Evolutionary conservation across 805 yeast species (phyloP), one percentile per base, ranked within the genome.

Genomic region (Brettanomyces sp.): DNA sequence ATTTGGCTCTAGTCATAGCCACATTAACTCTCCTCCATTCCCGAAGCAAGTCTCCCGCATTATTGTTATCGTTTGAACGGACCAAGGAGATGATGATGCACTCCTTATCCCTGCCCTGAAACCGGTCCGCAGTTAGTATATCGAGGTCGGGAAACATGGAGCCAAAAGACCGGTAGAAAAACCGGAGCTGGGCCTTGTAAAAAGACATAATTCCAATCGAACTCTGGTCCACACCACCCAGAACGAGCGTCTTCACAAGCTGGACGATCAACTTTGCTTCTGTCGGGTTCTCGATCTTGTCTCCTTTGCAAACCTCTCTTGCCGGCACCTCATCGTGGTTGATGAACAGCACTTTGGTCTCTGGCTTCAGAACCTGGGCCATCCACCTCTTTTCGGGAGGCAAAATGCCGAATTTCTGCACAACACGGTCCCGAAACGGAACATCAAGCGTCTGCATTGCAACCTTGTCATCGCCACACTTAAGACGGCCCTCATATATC

Each of bases 21-120:
- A 93, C 99, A 63, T 93, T 93, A 41, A 93, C 76, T 49, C 99
- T 74, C 51, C 97, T 72, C 90, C 96, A 83, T 55, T 93, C 98
- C 50, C 75, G 78, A 39, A 93, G 66, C 39, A 93, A 68, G 28
- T 85, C 85, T 0, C 98, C 98, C 1, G 85, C 80, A 37, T 69
- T 71, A 8, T 71, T 68, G 21, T 74, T 74, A 1, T 69, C 70
- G 59, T 90, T 89, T 4, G 95, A 82, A 42, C 96, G 69, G 3
- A 93, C 99, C 54, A 93, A 67, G 0, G 98, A 91, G 3, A 93
- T 85, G 5, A 93, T 79, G 13, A 93, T 78, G 57, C 96, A 85
- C 32, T 87, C 91, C 56, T 91, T 93, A 63, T 93, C 99, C 46
- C 97, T 73, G 0, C 99, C 99, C 65, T 93, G 99, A 56, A 85